These are phyloP conservation scores for Russula dissimulans DNA, from an alignment of 768 basidiomycete genomes.

Conservation along the genomic window DNA sequence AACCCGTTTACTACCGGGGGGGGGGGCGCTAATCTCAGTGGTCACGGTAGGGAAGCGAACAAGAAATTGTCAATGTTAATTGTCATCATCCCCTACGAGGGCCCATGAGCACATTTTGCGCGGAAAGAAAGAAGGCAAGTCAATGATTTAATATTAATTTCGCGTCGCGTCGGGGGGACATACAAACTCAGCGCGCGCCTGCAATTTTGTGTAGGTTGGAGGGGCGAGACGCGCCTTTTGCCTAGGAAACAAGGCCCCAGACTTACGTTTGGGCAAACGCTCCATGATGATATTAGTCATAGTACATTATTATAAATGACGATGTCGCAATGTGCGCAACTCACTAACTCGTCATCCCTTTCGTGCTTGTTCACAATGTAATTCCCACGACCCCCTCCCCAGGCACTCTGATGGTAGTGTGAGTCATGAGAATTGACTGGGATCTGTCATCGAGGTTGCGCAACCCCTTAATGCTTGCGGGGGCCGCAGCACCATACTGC, in stretches of 20 bases:
- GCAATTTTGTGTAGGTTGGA: neutral
- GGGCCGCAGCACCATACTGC: too few relatives aligned
- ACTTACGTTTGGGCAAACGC: neutral
- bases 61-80: too few relatives aligned
- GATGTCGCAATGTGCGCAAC: neutral
- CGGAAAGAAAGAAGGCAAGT: too few relatives aligned
- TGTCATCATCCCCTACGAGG: too few relatives aligned
- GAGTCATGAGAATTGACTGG: neutral
- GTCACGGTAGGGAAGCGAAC: too few relatives aligned
- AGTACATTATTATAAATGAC: too few relatives aligned
- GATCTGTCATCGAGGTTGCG: neutral
- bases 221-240: neutral
- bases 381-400: neutral
- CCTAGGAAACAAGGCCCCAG: neutral
- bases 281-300: neutral
- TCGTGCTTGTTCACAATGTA: neutral
- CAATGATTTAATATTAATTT: neutral
- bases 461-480: too few relatives aligned
- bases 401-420: too few relatives aligned
- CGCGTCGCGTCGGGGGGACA: neutral
- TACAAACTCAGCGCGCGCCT: conserved; percentile 1
- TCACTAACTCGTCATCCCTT: neutral
- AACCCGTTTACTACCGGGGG: too few relatives aligned
- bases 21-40: too few relatives aligned
- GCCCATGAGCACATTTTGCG: too few relatives aligned